These are phyloP conservation scores for Gossypium ekmanianum DNA, from an alignment of 345 rosid species.

Conservation along the genomic window DNA sequence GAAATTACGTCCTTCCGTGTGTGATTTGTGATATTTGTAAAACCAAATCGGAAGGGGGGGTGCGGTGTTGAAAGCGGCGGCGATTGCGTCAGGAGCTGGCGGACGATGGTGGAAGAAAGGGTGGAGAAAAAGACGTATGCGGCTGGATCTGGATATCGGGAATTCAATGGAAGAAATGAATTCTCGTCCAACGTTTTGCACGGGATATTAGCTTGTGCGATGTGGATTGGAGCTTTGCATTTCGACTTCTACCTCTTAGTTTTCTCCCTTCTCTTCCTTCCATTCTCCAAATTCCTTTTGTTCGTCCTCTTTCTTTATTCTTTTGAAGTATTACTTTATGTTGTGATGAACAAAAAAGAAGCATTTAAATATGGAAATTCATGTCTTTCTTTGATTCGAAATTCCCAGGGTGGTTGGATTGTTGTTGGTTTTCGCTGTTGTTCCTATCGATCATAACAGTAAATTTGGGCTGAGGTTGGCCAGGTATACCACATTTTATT, in stretches of 20 bases:
- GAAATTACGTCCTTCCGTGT: background rate
- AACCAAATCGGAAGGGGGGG: background rate
- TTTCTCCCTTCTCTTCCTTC: background rate
- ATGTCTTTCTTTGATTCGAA: background rate
- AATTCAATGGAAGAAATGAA: background rate
- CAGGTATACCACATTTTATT: slow-evolving; percentile 37
- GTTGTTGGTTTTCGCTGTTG: slow-evolving; percentile 37
- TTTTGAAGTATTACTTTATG: background rate
- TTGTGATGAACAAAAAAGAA: too few relatives aligned
- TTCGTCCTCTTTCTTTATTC: background rate
- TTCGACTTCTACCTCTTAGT: background rate
- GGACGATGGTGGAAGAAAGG: background rate
- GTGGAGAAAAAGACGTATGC: background rate
- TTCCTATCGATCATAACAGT: slow-evolving; percentile 61
- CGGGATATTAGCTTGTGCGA: background rate
- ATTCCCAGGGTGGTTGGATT: slow-evolving; percentile 46
- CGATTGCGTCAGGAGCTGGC: background rate
- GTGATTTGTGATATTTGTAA: background rate
- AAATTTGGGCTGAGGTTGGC: slow-evolving; percentile 54
- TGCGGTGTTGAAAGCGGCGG: background rate
- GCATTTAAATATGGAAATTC: background rate
- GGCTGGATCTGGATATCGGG: background rate
- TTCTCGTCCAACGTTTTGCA: background rate
- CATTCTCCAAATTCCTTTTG: background rate
- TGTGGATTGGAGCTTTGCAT: background rate